phyloP scores from a whole-genome alignment of 345 rosid genomes.

The Microthlaspi erraticum region DNA sequence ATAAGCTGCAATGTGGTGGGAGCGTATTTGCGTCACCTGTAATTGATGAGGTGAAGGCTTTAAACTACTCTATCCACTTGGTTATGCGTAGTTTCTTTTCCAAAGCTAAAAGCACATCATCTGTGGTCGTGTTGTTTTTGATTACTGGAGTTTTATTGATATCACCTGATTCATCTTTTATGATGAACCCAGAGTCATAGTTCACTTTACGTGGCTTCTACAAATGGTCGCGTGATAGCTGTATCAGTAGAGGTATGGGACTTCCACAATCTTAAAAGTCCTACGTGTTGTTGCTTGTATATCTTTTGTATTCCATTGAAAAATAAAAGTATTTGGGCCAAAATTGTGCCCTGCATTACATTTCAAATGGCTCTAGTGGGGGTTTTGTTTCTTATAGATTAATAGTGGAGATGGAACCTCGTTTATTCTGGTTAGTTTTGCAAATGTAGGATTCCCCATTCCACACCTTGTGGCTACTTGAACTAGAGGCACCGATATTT shows the following conservation, averaged over 20 bases:
- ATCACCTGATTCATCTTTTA: conserved; percentile 21
- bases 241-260: conserved; percentile 67
- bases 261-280: conserved; percentile 11
- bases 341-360: conserved; percentile 6
- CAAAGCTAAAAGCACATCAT: conserved; percentile 2
- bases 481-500: conserved; percentile 80
- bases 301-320: not conserved
- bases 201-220: conserved; percentile 75
- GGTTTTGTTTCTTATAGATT: not conserved
- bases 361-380: conserved; percentile 10
- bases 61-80: conserved; percentile 19
- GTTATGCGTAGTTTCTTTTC: conserved; percentile 30
- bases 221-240: conserved; percentile 84
- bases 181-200: conserved; percentile 53
- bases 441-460: conserved; percentile 70
- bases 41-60: conserved; percentile 79
- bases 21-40: conserved; percentile 92
- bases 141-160: conserved; percentile 14
- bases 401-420: conserved; percentile 7
- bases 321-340: not conserved
- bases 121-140: not conserved
- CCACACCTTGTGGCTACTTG: conserved; percentile 67
- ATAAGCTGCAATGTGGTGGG: conserved; percentile 80
- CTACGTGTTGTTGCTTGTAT: conserved; percentile 6
- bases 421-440: conserved; percentile 10